Evolutionary conservation across 2,329 filamentous ascomycete species (phyloP).

Genomic region (Domatiomyces catenatus): DNA sequence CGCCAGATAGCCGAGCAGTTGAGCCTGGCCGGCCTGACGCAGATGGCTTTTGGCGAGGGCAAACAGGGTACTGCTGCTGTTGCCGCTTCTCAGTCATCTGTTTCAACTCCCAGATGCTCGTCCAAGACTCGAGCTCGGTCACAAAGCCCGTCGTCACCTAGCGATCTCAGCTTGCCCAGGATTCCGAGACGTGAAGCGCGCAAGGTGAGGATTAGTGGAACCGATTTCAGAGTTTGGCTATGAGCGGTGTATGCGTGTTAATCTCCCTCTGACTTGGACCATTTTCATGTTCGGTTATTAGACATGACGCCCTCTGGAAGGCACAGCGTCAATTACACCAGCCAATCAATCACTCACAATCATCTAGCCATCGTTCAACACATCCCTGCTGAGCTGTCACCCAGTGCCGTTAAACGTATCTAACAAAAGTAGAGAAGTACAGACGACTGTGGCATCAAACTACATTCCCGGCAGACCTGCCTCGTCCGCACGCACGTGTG

Average conservation of each 20-base stretch:
- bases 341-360: no score
- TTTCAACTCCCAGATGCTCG: neutral
- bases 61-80: neutral
- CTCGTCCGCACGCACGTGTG: no score
- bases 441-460: no score
- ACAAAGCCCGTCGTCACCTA: neutral
- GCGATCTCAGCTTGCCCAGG: neutral
- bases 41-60: conserved; percentile 7
- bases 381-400: no score
- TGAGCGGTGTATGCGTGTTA: neutral
- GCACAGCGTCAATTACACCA: no score
- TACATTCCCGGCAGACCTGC: no score
- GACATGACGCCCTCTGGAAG: no score
- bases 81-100: neutral
- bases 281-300: no score
- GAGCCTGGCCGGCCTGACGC: conserved; percentile 5
- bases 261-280: no score
- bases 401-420: no score
- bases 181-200: neutral
- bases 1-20: conserved; percentile 5
- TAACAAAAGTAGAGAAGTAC: no score
- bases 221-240: neutral
- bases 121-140: neutral
- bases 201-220: neutral
- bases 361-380: no score